phyloP scores from a whole-genome alignment of 1,284 basidiomycete species.

The Laetiporus sulphureus region DNA sequence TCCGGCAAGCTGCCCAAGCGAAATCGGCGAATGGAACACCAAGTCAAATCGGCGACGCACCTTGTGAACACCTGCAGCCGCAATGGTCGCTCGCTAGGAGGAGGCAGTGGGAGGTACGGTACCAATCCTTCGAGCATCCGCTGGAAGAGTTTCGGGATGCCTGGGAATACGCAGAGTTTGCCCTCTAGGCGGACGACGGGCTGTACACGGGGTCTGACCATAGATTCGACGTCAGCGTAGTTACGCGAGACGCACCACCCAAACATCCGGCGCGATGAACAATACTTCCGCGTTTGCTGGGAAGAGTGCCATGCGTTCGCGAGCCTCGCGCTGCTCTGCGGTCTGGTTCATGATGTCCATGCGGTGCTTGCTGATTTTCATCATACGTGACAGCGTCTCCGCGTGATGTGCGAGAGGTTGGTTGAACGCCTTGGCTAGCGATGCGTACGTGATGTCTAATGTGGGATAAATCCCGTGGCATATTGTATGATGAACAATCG shows the following conservation, averaged over 20 bases:
- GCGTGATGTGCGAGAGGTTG: slow-evolving; percentile 70
- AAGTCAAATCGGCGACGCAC: slow-evolving; percentile 34
- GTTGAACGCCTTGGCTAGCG: slow-evolving; percentile 81
- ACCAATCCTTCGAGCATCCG: slow-evolving; percentile 69
- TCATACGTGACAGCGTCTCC: slow-evolving; percentile 81
- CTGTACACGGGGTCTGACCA: slow-evolving; percentile 27
- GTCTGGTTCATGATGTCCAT: slow-evolving; percentile 53
- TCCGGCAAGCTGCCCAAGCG: slow-evolving; percentile 60
- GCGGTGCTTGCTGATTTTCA: slow-evolving; percentile 52
- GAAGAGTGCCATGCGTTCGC: slow-evolving; percentile 80
- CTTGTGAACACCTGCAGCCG: slow-evolving; percentile 75
- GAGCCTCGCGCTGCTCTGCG: slow-evolving; percentile 64
- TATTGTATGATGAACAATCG: background rate
- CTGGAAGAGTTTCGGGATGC: slow-evolving; percentile 84
- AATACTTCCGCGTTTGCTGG: slow-evolving; percentile 72
- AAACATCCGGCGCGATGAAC: slow-evolving; percentile 68
- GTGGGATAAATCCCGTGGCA: background rate
- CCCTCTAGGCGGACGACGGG: slow-evolving; percentile 80
- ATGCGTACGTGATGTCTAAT: slow-evolving; percentile 83
- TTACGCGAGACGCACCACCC: slow-evolving; percentile 60
- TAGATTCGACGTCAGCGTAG: background rate
- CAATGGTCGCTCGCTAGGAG: slow-evolving; percentile 59
- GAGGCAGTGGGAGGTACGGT: slow-evolving; percentile 72
- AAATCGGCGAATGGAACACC: slow-evolving; percentile 3
- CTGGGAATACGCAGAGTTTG: slow-evolving; percentile 86